A percentile compares a stretch with the other conserved stretches of the same genome.
Evolutionary conservation across 129 eudicot species (phyloP).

Genomic region (Escallonia rubra): DNA sequence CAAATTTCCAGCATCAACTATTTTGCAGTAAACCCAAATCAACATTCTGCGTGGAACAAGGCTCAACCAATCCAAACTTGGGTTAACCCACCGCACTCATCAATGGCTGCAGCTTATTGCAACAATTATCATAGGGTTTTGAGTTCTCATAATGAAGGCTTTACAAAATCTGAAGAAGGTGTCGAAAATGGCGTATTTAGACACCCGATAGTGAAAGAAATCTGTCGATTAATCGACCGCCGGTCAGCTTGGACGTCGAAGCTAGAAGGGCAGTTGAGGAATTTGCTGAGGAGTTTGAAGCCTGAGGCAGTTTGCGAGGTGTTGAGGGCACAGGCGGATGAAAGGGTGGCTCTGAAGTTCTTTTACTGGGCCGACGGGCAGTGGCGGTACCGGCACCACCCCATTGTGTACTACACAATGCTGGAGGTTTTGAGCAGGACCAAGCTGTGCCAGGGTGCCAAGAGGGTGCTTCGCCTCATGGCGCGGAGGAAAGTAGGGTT

Average conservation of each 20-base stretch:
- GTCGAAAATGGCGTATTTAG: slow-evolving; percentile 44
- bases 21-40: no score
- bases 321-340: slow-evolving; percentile 47
- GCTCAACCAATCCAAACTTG: no score
- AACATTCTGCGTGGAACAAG: no score
- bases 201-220: slow-evolving; percentile 81
- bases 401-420: slow-evolving; percentile 63
- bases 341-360: slow-evolving; percentile 70
- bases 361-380: slow-evolving; percentile 82
- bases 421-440: slow-evolving; percentile 72
- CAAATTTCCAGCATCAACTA: no score
- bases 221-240: slow-evolving; percentile 52
- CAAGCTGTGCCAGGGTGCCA: slow-evolving; percentile 70
- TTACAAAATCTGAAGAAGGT: slow-evolving; percentile 23
- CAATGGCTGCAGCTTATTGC: no score
- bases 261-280: slow-evolving; percentile 54
- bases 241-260: slow-evolving; percentile 60
- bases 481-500: slow-evolving; percentile 40
- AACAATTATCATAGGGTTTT: slow-evolving; percentile 30
- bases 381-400: slow-evolving; percentile 80
- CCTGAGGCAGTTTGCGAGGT: slow-evolving; percentile 74
- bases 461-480: slow-evolving; percentile 70
- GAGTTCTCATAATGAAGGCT: slow-evolving; percentile 24
- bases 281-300: slow-evolving; percentile 55
- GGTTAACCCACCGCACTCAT: no score